Percentiles rank a stretch among this genome's conserved stretches.
phyloP scores from a whole-genome alignment of 495 filamentous ascomycete species.

The Melanomma pulvis-pyrius region DNA sequence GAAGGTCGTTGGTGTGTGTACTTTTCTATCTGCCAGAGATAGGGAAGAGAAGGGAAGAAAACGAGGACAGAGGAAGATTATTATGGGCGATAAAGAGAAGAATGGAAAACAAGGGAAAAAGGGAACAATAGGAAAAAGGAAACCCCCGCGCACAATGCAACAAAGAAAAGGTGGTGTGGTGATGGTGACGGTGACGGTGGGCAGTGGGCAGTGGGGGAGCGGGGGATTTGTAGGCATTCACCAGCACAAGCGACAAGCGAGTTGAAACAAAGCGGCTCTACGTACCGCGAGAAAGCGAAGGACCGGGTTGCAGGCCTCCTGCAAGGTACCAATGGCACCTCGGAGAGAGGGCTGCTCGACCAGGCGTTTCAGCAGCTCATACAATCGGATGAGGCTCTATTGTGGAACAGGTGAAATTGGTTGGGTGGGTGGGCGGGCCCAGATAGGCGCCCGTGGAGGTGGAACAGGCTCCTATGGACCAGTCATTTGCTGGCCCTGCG shows the following conservation, averaged over 20 bases:
- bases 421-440: conserved; percentile 26
- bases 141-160: conserved; percentile 30
- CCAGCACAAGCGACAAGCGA: conserved; percentile 1
- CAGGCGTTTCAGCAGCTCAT: conserved; percentile 37
- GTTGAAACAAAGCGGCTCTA: conserved; percentile 37
- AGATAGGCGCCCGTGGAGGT: conserved; percentile 34
- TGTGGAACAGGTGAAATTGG: conserved; percentile 31
- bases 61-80: conserved; percentile 17
- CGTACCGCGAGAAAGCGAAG: conserved; percentile 39
- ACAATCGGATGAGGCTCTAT: conserved; percentile 34
- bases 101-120: conserved; percentile 24
- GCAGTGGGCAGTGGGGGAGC: conserved; percentile 8
- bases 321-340: conserved; percentile 32
- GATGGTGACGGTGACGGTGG: conserved; percentile 6
- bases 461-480: conserved; percentile 24
- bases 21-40: conserved; percentile 35
- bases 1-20: conserved; percentile 10
- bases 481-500: conserved; percentile 33
- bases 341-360: conserved; percentile 25
- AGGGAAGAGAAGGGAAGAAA: conserved; percentile 11
- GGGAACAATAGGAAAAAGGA: not conserved
- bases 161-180: conserved; percentile 24
- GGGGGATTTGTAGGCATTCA: conserved; percentile 19
- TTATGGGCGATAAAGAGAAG: conserved; percentile 25
- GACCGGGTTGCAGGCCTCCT: conserved; percentile 35